Base-by-base conservation (phyloP, 176 grass and related monocot species). In the Bolboschoenus planiculmis region DNA sequence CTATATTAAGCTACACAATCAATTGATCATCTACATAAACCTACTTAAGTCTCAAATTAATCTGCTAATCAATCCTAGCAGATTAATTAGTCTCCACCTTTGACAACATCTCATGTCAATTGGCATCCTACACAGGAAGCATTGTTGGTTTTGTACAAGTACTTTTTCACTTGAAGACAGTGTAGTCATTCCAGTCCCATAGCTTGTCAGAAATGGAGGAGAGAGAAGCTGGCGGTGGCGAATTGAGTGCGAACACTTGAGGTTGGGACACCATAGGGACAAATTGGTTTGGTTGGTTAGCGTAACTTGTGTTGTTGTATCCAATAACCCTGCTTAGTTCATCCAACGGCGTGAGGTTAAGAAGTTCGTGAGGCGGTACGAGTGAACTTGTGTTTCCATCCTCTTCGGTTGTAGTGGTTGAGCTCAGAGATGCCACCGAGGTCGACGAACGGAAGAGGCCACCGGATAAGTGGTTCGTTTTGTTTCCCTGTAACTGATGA, bases 181-280 rank as follows among this genome's bases (percentile, higher is more conserved):
- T 86, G 90, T 82, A 92, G 61, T 94, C 94, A 64, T 94, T 97
- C 94, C 94, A 97, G 30, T 97, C 94, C 90, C 94, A 94, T 30
- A 94, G 84, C 88, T 94, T 97, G 33, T 94, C 91, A 59, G 93
- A 87, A 78, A 83, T 85, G 27, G 89, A 81, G 31, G 93, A 90
- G 51, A 91, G 86, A 64, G 88, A 83, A 48, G 87, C 56, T 1
- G 89, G 80, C 40, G 84, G 86, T 56, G 85, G 85, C 8, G 88
- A 60, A 51, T 84, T 84, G 35, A 81, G 64, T 0, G 59, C 27
- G 5, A 88, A 79, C 30, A 47, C 46, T 26, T 88, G 81, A 13
- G 86, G 56, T 58, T 88, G 84, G 3, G 46, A 34, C 46, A 62
- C 21, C 63, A 37, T 60, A 0, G 82, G 87, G 63, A 37, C 7